Evolutionary conservation across 140 eudicot species (phyloP).

Genomic region (Anethum foeniculum): DNA sequence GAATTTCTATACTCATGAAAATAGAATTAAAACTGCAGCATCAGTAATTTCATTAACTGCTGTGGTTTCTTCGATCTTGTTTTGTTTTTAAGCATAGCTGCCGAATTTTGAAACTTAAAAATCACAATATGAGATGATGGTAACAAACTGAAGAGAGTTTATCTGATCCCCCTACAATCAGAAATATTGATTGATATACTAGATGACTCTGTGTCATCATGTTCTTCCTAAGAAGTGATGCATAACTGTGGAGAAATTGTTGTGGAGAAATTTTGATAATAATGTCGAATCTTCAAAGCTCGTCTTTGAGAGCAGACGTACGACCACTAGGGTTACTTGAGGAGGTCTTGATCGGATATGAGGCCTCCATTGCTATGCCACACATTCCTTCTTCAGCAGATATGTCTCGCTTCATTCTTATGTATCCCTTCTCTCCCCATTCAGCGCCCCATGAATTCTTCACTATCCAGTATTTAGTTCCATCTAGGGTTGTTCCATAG

Average conservation of each 20-base stretch:
- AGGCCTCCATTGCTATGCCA: conserved; percentile 63
- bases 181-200: neutral
- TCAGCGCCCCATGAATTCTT: conserved; percentile 71
- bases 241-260: neutral
- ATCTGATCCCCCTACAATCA: neutral
- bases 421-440: conserved; percentile 84
- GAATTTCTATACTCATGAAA: too few species aligned
- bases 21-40: neutral
- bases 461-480: conserved; percentile 65
- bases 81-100: too few species aligned
- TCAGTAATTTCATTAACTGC: neutral
- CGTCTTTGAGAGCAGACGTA: conserved; percentile 29
- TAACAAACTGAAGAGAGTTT: neutral
- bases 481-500: conserved; percentile 45
- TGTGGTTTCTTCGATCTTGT: too few species aligned
- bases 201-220: neutral
- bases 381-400: conserved; percentile 42
- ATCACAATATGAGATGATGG: neutral
- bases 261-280: neutral
- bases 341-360: conserved; percentile 54
- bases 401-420: conserved; percentile 47
- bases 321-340: conserved; percentile 23
- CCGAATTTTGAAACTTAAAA: too few species aligned
- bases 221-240: neutral
- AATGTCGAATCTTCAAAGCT: conserved; percentile 23